Percentiles rank a stretch among this genome's conserved stretches.
Conservation (phyloP, 2,329 filamentous ascomycete species). For the Cercospora sojina region DNA sequence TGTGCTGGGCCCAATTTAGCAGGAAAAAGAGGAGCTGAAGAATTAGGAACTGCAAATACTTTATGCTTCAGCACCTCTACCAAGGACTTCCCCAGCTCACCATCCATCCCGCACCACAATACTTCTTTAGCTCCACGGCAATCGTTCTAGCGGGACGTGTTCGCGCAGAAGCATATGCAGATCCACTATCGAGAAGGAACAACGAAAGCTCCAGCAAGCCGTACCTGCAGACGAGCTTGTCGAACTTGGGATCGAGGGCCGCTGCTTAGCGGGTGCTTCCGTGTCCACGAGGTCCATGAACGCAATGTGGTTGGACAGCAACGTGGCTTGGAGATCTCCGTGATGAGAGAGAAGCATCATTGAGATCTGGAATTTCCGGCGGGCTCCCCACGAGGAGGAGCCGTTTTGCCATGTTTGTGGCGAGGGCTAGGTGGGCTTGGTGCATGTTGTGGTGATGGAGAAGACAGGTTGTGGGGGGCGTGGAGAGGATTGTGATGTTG, state of each 20-base stretch:
- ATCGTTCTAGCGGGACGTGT: neutral
- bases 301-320: neutral
- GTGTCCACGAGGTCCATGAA: neutral
- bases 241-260: neutral
- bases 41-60: neutral
- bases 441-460: neutral
- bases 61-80: neutral
- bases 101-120: neutral
- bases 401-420: neutral
- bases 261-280: neutral
- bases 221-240: neutral
- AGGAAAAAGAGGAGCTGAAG: neutral
- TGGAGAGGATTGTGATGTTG: neutral
- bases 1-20: neutral
- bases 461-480: neutral
- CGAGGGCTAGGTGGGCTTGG: neutral
- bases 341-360: neutral
- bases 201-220: neutral
- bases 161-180: neutral
- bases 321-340: neutral
- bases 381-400: neutral
- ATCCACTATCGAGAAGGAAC: neutral
- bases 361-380: neutral
- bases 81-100: neutral
- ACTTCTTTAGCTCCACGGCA: neutral